Conservation (phyloP, 805 yeast species). For the Tetrapisispora arboricola region DNA sequence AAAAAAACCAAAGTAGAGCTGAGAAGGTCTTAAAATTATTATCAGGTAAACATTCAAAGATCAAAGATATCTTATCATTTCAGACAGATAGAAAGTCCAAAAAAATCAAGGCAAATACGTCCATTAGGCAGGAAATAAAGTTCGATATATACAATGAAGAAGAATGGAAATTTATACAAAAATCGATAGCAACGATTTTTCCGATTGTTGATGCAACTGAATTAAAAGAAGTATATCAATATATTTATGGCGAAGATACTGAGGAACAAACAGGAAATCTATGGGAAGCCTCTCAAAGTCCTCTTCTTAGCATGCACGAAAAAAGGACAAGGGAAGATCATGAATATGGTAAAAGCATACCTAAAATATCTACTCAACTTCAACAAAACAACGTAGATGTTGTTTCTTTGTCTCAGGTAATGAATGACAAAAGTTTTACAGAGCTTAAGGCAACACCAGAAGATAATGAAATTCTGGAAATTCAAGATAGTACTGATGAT, state of each 20-base stretch:
- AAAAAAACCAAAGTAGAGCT: constrained; percentile 6
- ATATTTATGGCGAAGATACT: constrained; percentile 18
- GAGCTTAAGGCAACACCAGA: not conserved
- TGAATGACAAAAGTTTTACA: constrained; percentile 14
- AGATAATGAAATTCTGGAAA: not conserved
- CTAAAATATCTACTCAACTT: not conserved
- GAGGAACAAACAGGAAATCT: constrained; percentile 7
- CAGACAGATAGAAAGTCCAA: constrained; percentile 3
- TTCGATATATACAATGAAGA: constrained; percentile 21
- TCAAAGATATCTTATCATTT: constrained; percentile 16
- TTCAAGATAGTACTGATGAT: constrained; percentile 5
- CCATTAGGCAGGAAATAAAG: not conserved
- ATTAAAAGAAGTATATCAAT: constrained; percentile 14
- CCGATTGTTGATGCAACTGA: constrained; percentile 17
- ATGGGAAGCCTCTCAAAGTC: constrained; percentile 20
- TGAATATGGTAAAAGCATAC: not conserved
- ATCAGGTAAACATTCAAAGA: constrained; percentile 26
- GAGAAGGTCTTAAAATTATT: constrained; percentile 15
- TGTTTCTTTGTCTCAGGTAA: constrained; percentile 21
- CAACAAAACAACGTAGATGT: constrained; percentile 8
- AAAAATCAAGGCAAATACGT: not conserved
- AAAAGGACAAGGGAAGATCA: not conserved
- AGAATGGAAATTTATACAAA: constrained; percentile 22
- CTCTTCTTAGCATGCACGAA: constrained; percentile 5
- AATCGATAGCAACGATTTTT: constrained; percentile 12